Evolutionary conservation across 2,329 filamentous ascomycete genomes (phyloP), one percentile per base, ranked within the genome.

Genomic region (Pyrenophora graminea): DNA sequence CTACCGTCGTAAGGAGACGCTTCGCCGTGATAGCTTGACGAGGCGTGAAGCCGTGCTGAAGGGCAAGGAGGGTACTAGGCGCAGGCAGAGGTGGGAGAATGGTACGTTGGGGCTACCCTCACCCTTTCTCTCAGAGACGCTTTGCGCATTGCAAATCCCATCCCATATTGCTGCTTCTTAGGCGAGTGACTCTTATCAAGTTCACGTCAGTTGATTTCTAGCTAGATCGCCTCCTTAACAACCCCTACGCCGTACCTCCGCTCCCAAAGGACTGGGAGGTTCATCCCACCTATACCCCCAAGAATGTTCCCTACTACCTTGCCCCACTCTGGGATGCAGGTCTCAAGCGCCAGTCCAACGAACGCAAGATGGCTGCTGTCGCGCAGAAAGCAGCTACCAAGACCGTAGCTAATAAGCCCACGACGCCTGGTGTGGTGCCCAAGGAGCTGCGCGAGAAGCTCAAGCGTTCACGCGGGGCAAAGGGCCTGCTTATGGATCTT

Each of bases 1-100:
- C 66, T 64, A 78, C 58, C 76, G 77, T 56, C 70, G 88, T 36
- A 79, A 79, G 52, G 80, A 81, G 63, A 78, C 80, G 5, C 64
- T 84, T 39, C 77, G 82, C 30, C 80, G 84, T 43, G 85, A 88
- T 63, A 86, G 83, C 62, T 64, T 84, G 64, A 85, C 84, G 66
- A 75, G 83, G 44, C 85, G 92, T 15, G 91, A 96, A 59, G 84
- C 86, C 2, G 69, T 96, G 45, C 79, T 94, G 27, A 95, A 91
- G 77, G 93, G 93, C 49, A 96, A 95, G 62, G 91, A 97, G 73
- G 93, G 93, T 30, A 93, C 85, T 64, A 84, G 93, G 31, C 86
- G 93, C 66, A 82, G 93, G 42, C 87, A 93, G 64, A 83, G 93
- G 48, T 97, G 92, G 91, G 94, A 99, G 79, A 99, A 97, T 74